A percentile compares a stretch with the other conserved stretches of the same genome.
Conservation (phyloP, 2,329 filamentous ascomycete species). For the Talaromyces funiculosus region DNA sequence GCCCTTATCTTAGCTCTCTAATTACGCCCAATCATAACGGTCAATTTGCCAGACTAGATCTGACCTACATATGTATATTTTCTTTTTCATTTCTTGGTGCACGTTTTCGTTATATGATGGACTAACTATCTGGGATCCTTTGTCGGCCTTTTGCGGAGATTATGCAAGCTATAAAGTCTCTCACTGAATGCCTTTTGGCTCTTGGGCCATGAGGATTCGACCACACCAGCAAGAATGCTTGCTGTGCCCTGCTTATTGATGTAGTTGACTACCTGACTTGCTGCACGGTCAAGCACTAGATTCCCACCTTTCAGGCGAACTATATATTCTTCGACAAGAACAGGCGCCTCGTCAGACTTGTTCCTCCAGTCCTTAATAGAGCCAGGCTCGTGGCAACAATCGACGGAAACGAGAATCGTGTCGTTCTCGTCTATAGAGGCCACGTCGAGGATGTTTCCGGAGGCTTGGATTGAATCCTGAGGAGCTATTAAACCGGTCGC, state of each 20-base stretch:
- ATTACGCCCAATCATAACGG: background rate
- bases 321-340: conserved; percentile 28
- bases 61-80: background rate
- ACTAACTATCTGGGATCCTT: conserved; percentile 8
- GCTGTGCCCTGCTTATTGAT: conserved; percentile 31
- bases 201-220: conserved; percentile 28
- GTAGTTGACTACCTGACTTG: conserved; percentile 18
- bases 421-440: conserved; percentile 25
- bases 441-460: conserved; percentile 63
- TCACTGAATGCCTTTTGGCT: conserved; percentile 36
- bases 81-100: background rate
- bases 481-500: conserved; percentile 47
- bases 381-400: conserved; percentile 47
- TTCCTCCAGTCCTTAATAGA: conserved; percentile 42
- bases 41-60: background rate
- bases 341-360: conserved; percentile 17
- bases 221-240: conserved; percentile 19
- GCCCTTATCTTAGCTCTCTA: conserved; percentile 4
- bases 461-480: conserved; percentile 49
- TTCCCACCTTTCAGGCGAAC: conserved; percentile 18
- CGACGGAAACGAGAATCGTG: conserved; percentile 47
- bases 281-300: conserved; percentile 24
- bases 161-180: conserved; percentile 44
- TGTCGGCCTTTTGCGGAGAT: conserved; percentile 44
- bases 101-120: background rate